These are phyloP conservation scores for Immersiella caudata DNA, from an alignment of 495 filamentous ascomycete species.

Conservation along the genomic window DNA sequence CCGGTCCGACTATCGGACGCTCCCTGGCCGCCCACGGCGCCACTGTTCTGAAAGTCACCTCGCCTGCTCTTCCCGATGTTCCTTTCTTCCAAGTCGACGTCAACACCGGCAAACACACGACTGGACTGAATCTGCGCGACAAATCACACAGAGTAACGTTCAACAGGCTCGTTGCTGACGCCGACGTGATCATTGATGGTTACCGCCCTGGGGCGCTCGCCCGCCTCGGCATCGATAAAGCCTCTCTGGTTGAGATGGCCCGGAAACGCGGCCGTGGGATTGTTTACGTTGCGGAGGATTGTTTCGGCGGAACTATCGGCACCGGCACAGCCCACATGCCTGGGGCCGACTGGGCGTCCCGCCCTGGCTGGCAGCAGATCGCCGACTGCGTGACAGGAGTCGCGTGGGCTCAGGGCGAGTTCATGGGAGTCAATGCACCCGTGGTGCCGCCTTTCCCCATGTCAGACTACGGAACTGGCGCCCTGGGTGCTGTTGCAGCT, in stretches of 20 bases:
- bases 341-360: constrained; percentile 50
- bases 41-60: constrained; percentile 71
- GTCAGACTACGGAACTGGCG: constrained; percentile 77
- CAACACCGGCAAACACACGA: constrained; percentile 67
- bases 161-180: constrained; percentile 59
- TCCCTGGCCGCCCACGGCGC: constrained; percentile 70
- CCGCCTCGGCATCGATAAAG: constrained; percentile 63
- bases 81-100: constrained; percentile 81
- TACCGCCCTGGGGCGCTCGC: constrained; percentile 70
- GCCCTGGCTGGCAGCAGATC: constrained; percentile 63
- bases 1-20: constrained; percentile 65
- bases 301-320: constrained; percentile 57
- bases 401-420: constrained; percentile 72
- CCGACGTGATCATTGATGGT: constrained; percentile 66
- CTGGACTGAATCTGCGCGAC: constrained; percentile 60
- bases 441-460: constrained; percentile 82
- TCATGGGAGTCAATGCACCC: constrained; percentile 70
- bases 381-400: constrained; percentile 60
- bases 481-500: constrained; percentile 65
- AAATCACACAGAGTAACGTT: constrained; percentile 57
- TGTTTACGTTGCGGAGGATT: constrained; percentile 73
- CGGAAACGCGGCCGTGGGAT: constrained; percentile 59
- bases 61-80: constrained; percentile 67
- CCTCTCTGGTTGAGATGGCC: constrained; percentile 55
- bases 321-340: not conserved